Percentiles rank a stretch among this genome's conserved stretches.
Conservation (phyloP, 2,329 filamentous ascomycete genomes). For the Magnaporthales sp. region DNA sequence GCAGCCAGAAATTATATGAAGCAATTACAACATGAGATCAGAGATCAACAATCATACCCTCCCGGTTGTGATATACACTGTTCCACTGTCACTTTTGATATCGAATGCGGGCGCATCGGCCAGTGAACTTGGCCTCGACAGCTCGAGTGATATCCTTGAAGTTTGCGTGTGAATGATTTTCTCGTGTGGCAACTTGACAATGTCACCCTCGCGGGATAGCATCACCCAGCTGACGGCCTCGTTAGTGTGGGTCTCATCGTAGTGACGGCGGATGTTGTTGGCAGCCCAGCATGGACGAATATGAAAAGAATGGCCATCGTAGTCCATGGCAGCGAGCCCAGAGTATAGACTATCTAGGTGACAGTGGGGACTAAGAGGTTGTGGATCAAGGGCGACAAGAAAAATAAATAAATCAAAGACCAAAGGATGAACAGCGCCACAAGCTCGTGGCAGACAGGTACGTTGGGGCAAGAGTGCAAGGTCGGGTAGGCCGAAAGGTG, state of each 20-base stretch:
- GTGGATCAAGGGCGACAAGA: constrained; percentile 7
- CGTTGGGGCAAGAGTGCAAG: not conserved
- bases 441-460: not conserved
- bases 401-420: constrained; percentile 5
- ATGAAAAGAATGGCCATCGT: constrained; percentile 4
- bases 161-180: constrained; percentile 73
- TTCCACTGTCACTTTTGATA: constrained; percentile 65
- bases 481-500: not conserved
- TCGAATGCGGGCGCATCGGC: constrained; percentile 55
- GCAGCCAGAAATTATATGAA: not conserved
- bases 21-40: not conserved
- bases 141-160: constrained; percentile 65
- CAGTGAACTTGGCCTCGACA: constrained; percentile 62
- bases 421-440: constrained; percentile 5
- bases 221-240: constrained; percentile 73
- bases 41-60: constrained; percentile 45
- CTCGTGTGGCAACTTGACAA: constrained; percentile 80
- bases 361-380: constrained; percentile 3
- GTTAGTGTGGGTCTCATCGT: constrained; percentile 38
- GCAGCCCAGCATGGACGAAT: not conserved
- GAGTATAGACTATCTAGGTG: constrained; percentile 3
- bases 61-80: constrained; percentile 76
- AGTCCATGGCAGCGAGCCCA: constrained; percentile 6
- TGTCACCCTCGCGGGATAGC: constrained; percentile 64
- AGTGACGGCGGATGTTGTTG: not conserved